Conservation (phyloP, 306 rosid genomes). For the Glycine soja region DNA sequence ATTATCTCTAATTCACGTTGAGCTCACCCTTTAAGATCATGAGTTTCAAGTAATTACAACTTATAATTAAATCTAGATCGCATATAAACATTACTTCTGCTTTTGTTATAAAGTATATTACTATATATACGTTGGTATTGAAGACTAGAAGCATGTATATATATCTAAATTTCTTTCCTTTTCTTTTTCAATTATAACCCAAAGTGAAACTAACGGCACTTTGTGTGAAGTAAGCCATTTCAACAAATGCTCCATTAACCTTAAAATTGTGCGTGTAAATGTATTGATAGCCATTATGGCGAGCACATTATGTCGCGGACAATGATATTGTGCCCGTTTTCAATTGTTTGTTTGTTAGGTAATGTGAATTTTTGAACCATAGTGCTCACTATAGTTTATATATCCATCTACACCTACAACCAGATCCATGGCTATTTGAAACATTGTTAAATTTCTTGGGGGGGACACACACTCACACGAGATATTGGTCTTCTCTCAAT, state of each 20-base stretch:
- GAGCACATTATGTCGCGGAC: conserved; percentile 45
- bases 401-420: conserved; percentile 51
- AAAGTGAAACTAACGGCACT: conserved; percentile 34
- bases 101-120: neutral
- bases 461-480: conserved; percentile 19
- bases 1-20: neutral
- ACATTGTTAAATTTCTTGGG: conserved; percentile 20
- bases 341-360: conserved; percentile 52
- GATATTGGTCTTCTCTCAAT: conserved; percentile 49
- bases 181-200: neutral
- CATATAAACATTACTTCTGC: conserved; percentile 3
- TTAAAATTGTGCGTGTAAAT: conserved; percentile 34
- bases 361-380: conserved; percentile 32
- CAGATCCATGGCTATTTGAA: conserved; percentile 39
- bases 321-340: conserved; percentile 37
- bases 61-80: too few species aligned
- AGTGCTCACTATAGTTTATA: conserved; percentile 31
- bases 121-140: neutral
- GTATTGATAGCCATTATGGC: conserved; percentile 41
- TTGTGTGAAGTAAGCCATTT: conserved; percentile 44
- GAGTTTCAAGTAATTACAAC: neutral
- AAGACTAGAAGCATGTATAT: neutral
- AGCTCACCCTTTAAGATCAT: neutral
- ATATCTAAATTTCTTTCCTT: neutral
- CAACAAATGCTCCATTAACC: conserved; percentile 47